phyloP scores from a whole-genome alignment of 2,329 filamentous ascomycete species.

The Cryphonectria japonica region DNA sequence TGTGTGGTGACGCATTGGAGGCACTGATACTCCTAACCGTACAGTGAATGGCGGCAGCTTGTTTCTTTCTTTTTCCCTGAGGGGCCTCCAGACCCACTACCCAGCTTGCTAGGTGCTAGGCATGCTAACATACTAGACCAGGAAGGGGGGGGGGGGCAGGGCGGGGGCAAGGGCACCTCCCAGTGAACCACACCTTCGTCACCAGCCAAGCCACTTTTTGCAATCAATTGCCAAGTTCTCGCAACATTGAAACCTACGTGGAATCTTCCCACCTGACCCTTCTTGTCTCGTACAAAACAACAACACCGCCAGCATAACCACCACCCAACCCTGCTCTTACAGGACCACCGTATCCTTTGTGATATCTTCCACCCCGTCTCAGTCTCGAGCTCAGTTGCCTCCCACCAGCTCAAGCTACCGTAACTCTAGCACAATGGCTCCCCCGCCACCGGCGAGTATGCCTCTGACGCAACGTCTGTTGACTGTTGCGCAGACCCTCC shows the following conservation, averaged over 20 bases:
- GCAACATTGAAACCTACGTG: neutral
- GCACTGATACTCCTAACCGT: neutral
- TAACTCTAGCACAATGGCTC: slow-evolving; percentile 60
- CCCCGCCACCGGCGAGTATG: slow-evolving; percentile 70
- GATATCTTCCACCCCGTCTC: no score
- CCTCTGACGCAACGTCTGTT: slow-evolving; percentile 76
- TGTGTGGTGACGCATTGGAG: slow-evolving; percentile 26
- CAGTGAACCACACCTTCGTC: slow-evolving; percentile 20
- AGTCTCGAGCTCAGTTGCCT: neutral
- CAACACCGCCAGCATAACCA: neutral
- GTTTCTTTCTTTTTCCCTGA: neutral
- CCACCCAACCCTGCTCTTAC: neutral
- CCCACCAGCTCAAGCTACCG: neutral
- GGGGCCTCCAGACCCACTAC: neutral
- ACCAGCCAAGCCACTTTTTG: slow-evolving; percentile 29
- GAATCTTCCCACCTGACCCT: slow-evolving; percentile 2
- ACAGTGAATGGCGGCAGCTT: neutral
- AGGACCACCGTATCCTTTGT: neutral
- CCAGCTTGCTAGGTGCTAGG: neutral
- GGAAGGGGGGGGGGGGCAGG: neutral
- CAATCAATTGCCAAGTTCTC: slow-evolving; percentile 24
- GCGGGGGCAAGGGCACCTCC: no score
- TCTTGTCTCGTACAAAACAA: slow-evolving; percentile 5
- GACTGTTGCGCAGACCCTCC: slow-evolving; percentile 82
- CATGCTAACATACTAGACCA: neutral